Base-by-base conservation (phyloP, 2,329 filamentous ascomycete genomes). In the Ceratocystis harringtonii region DNA sequence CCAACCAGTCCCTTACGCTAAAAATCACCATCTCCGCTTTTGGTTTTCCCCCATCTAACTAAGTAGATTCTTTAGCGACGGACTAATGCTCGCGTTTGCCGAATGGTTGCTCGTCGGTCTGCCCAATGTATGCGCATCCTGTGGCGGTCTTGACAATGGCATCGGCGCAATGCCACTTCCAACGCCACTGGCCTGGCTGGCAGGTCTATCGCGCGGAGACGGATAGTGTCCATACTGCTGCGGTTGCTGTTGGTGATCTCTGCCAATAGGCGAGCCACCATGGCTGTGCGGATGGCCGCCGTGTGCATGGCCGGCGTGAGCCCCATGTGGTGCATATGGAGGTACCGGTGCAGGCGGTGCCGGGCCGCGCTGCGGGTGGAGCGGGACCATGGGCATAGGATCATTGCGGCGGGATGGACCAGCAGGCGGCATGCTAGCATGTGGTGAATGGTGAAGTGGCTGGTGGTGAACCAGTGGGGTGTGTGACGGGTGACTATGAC, bases 21-120 rank as follows among this genome's bases (percentile, higher is more conserved):
- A 41, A 41, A 41, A 41, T 41, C 36, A 41, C 36, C 1, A 15
- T 10, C 19, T 44, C 19, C 19, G 5, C n/a, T 25, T 43, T 30
- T 60, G n/a, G 25, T 32, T 36, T 41, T 28, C 2, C 5, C 8
- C 36, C 52, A n/a, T 25, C 76, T 75, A 90, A 61, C 84, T 87
- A 64, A 92, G 79, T 61, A 92, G 74, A 71, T 92, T 91, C 70
- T 85, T 83, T 68, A 92, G 74, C 8, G 88, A 90, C 10, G 88
- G 87, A 71, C 85, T 91, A 17, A 88, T 87, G 71, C 88, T 91
- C 3, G 88, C 88, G 43, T 64, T 62, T 4, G 63, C 65, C 25
- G 63, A 64, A 50, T 67, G 62, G n/a, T 87, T 87, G 62, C 81
- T 82, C 36, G 80, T 75, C 41, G 80, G 77, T 61, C 80, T 76